Conservation (phyloP, 768 basidiomycete species). For the Mycena capillaripes region DNA sequence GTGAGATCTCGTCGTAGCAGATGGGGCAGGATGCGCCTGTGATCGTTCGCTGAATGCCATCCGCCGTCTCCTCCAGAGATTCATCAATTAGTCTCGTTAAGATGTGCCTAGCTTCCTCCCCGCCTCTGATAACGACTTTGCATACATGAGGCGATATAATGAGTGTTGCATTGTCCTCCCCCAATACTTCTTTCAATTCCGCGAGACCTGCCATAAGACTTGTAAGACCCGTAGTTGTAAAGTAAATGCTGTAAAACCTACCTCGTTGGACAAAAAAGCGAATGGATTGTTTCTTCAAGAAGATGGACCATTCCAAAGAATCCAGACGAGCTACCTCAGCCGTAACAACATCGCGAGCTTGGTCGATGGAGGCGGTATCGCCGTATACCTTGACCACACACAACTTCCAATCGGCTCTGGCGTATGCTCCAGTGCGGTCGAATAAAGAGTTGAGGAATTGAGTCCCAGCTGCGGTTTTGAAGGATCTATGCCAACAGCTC, state of each 20-base stretch:
- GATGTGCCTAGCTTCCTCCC: constrained; percentile 66
- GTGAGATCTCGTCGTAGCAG: constrained; percentile 50
- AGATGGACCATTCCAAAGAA: constrained; percentile 56
- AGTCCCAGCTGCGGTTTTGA: constrained; percentile 46
- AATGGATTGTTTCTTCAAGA: constrained; percentile 55
- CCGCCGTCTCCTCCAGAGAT: constrained; percentile 45
- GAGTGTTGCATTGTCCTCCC: constrained; percentile 66
- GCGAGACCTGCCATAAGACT: too few relatives aligned
- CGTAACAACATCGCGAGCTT: constrained; percentile 60
- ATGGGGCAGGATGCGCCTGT: constrained; percentile 50
- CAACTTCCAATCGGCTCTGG: constrained; percentile 62
- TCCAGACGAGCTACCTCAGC: constrained; percentile 63
- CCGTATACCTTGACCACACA: constrained; percentile 64
- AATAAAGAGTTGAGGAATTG: constrained; percentile 52
- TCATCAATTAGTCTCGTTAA: constrained; percentile 60
- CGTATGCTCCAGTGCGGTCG: constrained; percentile 54
- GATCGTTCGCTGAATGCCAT: background rate
- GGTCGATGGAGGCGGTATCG: constrained; percentile 51
- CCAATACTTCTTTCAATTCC: constrained; percentile 65
- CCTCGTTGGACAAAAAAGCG: constrained; percentile 67
- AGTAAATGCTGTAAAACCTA: too few relatives aligned
- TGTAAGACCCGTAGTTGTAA: too few relatives aligned
- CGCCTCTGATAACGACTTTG: constrained; percentile 66
- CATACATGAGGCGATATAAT: constrained; percentile 51
- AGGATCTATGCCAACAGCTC: constrained; percentile 64